These are phyloP conservation scores for Stenocarpella maydis DNA, from an alignment of 2,329 filamentous ascomycete species.

Conservation along the genomic window DNA sequence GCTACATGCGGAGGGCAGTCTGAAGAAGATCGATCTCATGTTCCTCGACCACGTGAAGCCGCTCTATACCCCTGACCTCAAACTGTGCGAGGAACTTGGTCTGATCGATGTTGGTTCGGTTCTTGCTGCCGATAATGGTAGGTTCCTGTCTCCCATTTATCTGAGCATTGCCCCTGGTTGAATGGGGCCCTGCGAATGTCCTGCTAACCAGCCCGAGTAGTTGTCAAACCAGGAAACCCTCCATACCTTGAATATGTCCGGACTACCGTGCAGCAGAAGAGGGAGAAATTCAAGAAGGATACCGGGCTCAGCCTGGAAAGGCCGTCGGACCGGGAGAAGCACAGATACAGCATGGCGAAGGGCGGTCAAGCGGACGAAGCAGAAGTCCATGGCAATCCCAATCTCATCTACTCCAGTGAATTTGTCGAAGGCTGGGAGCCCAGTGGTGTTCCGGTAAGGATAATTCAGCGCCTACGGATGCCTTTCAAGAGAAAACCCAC, in stretches of 20 bases:
- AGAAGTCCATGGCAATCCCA: constrained; percentile 63
- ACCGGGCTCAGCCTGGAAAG: constrained; percentile 39
- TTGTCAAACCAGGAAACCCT: constrained; percentile 76
- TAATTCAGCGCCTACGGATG: fast-evolving
- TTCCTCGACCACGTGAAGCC: constrained; percentile 87
- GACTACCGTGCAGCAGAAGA: constrained; percentile 69
- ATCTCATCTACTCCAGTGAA: constrained; percentile 71
- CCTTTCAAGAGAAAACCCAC: neutral
- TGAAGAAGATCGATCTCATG: constrained; percentile 72
- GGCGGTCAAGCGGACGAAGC: constrained; percentile 49
- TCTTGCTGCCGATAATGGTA: constrained; percentile 71
- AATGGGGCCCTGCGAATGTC: neutral
- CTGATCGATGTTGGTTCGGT: constrained; percentile 70
- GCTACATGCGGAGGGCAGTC: constrained; percentile 59
- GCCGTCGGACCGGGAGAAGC: constrained; percentile 54
- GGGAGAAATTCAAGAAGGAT: constrained; percentile 47
- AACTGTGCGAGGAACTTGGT: constrained; percentile 76
- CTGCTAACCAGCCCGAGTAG: constrained; percentile 39
- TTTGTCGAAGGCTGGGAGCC: constrained; percentile 73
- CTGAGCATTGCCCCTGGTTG: neutral
- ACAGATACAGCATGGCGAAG: constrained; percentile 65
- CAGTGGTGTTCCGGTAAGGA: constrained; percentile 61
- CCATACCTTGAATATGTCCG: constrained; percentile 76
- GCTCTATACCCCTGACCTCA: constrained; percentile 76
- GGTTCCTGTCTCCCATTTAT: constrained; percentile 10